Percentiles rank a stretch among this genome's conserved stretches.
Conservation (phyloP, 257 asterid genomes). For the Fraxinus excelsior region DNA sequence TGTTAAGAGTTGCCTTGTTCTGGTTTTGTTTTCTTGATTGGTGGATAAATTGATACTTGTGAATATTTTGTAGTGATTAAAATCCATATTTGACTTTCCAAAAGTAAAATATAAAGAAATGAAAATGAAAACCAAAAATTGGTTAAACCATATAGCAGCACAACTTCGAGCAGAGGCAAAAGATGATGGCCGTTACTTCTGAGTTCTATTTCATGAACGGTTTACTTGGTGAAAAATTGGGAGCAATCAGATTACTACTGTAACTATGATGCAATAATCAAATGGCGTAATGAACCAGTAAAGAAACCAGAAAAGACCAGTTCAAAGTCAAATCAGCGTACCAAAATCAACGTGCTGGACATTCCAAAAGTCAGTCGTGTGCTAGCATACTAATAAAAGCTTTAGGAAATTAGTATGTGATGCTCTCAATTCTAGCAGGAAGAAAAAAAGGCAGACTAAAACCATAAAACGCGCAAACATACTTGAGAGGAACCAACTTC, state of each 20-base stretch:
- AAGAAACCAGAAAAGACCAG: not conserved
- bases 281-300: not conserved
- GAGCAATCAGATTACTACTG: not conserved
- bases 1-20: no score
- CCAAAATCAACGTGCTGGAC: not conserved
- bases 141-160: no score
- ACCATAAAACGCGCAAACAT: not conserved
- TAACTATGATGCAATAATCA: no score
- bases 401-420: not conserved
- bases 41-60: no score
- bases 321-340: slow-evolving; percentile 18
- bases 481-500: not conserved
- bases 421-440: not conserved
- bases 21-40: no score
- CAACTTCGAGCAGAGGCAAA: no score
- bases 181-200: not conserved
- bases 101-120: no score
- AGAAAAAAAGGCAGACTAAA: not conserved
- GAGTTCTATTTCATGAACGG: not conserved
- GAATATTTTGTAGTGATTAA: no score
- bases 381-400: not conserved
- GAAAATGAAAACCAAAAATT: no score
- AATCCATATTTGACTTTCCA: no score
- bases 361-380: not conserved
- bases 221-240: not conserved